Percentiles rank a stretch among this genome's conserved stretches.
phyloP scores from a whole-genome alignment of 306 rosid genomes.

The Cucumis melo region DNA sequence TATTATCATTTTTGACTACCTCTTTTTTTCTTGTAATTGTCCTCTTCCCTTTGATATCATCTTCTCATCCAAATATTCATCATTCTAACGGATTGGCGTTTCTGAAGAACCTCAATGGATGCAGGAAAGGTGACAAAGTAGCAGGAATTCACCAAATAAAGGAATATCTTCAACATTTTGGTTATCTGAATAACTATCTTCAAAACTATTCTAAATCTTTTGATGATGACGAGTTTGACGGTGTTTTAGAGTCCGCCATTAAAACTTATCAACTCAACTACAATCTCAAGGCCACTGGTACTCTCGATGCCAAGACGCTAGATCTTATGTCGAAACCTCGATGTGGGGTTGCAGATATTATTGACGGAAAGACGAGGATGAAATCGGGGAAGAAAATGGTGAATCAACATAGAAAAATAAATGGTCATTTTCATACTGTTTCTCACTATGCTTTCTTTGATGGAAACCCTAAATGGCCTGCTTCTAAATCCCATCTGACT shows the following conservation, averaged over 20 bases:
- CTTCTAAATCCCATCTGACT: neutral
- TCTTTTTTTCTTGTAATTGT: neutral
- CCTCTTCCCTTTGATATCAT: neutral
- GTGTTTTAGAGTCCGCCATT: constrained; percentile 13
- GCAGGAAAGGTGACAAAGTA: constrained; percentile 9
- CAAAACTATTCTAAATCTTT: neutral
- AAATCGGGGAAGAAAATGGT: neutral
- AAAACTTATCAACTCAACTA: constrained; percentile 14
- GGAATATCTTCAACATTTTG: constrained; percentile 7
- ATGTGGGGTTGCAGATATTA: constrained; percentile 7
- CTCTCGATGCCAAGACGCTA: constrained; percentile 4
- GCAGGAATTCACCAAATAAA: constrained; percentile 10
- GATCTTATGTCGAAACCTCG: constrained; percentile 14
- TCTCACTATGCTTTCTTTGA: constrained; percentile 3
- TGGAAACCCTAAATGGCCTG: constrained; percentile 7
- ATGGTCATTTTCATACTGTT: neutral
- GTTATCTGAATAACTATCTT: neutral
- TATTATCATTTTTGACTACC: neutral
- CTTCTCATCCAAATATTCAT: neutral
- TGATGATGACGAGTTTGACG: constrained; percentile 7
- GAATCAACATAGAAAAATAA: neutral
- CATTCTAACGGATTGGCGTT: neutral
- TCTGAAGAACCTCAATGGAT: constrained; percentile 7
- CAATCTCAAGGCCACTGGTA: constrained; percentile 13
- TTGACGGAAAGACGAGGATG: neutral